Conservation (phyloP, 1,139 yeast species). For the Suhomyces atakaporum region DNA sequence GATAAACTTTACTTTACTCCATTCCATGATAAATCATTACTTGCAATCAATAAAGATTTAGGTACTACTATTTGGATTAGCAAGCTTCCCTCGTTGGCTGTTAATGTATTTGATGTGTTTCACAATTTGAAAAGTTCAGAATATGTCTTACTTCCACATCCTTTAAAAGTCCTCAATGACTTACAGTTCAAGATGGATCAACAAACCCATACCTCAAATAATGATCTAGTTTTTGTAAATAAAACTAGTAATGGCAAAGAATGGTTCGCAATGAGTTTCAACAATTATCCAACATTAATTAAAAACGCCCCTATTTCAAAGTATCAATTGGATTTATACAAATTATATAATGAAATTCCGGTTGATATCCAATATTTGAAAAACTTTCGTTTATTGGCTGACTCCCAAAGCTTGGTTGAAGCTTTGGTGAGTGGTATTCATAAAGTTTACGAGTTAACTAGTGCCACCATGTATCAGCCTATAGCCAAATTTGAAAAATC, state of each 20-base stretch:
- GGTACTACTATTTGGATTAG: slow-evolving; percentile 83
- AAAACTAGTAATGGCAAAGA: slow-evolving; percentile 59
- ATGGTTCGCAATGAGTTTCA: slow-evolving; percentile 87
- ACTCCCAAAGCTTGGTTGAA: slow-evolving; percentile 24
- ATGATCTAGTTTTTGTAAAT: slow-evolving; percentile 60
- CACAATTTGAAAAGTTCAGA: slow-evolving; percentile 31
- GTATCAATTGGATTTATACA: slow-evolving; percentile 46
- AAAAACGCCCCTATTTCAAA: slow-evolving; percentile 74
- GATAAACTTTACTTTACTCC: slow-evolving; percentile 85
- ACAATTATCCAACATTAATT: slow-evolving; percentile 76
- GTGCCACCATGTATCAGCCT: slow-evolving; percentile 42
- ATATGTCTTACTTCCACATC: slow-evolving; percentile 64
- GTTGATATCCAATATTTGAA: slow-evolving; percentile 19
- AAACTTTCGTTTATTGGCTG: slow-evolving; percentile 22
- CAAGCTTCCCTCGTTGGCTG: slow-evolving; percentile 64
- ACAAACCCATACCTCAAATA: slow-evolving; percentile 25
- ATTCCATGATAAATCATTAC: slow-evolving; percentile 69
- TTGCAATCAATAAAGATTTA: slow-evolving; percentile 64
- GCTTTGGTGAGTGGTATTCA: slow-evolving; percentile 56
- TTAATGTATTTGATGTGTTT: slow-evolving; percentile 73
- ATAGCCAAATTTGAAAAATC: slow-evolving; percentile 29
- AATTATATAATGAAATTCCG: slow-evolving; percentile 18
- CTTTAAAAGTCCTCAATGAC: slow-evolving; percentile 48
- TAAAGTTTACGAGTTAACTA: slow-evolving; percentile 34
- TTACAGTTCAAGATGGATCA: slow-evolving; percentile 32